Base-by-base conservation (phyloP, 2,329 filamentous ascomycete genomes). In the Claviceps maximensis region DNA sequence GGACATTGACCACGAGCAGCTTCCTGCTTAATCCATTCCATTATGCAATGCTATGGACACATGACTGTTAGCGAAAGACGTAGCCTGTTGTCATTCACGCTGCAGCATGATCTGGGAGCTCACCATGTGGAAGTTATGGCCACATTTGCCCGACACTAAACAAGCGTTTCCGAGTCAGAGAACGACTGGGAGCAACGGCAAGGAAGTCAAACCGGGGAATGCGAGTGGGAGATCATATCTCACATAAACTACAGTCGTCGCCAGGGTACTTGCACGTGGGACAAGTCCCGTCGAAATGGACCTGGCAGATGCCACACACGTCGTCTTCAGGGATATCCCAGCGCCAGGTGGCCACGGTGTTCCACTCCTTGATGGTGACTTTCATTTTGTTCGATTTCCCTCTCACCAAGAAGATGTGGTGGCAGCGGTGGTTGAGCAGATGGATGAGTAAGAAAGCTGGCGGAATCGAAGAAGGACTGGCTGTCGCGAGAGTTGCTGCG, bases 241-340 rank as follows among this genome's bases (percentile, higher is more conserved):
- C 73, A 96, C 91, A 77, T 55, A 98, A 76, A 55, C 87, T 87
- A 71, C 93, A 98, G 66, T 96, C 90, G 63, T 98, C 93, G 54
- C 93, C 93, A 15, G 93, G 93, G 65, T 89, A 97, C 76, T 94
- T 95, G 82, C 93, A 98, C 53, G 89, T 94, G 47, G 93, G 90
- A 74, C 93, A 98, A 27, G 93, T 97, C 55, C 90, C 91, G 67
- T 98, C 93, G 66, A 97, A 98, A 63, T 95, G 87, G 57, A 95
- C 90, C 66, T 95, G 91, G 71, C 93, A 98, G 72, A 98, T 98
- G 62, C 93, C 93, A 63, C 93, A 98, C 57, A 97, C 90, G 67
- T 98, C 91, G 71, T 96, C 91, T 62, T 95, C 89, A 25, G 91
- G 89, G 63, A 97, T 87, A 67, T 97, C 88, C 93, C 93, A 98